These are phyloP conservation scores for Blumeriella jaapii DNA, from an alignment of 2,329 filamentous ascomycete genomes.

Conservation along the genomic window DNA sequence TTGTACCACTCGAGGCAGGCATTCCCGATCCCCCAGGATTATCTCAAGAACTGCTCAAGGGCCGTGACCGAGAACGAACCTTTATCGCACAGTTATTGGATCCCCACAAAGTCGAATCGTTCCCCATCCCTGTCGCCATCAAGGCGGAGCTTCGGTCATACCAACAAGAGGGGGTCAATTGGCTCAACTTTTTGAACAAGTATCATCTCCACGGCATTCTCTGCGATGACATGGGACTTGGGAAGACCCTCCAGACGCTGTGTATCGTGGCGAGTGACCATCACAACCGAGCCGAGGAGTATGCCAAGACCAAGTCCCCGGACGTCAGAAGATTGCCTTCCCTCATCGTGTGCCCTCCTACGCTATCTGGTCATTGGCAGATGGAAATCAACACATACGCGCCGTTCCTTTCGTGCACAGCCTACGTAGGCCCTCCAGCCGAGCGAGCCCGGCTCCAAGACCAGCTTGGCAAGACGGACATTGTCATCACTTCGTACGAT, in stretches of 20 bases:
- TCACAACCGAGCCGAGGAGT: constrained; percentile 85
- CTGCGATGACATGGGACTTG: constrained; percentile 97
- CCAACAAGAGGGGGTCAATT: constrained; percentile 97
- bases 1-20: constrained; percentile 91
- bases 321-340: constrained; percentile 77
- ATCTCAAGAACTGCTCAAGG: constrained; percentile 76
- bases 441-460: constrained; percentile 64
- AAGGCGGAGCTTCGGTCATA: constrained; percentile 94
- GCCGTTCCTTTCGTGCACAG: constrained; percentile 79
- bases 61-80: constrained; percentile 85
- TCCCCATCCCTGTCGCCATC: constrained; percentile 88
- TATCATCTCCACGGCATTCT: constrained; percentile 97
- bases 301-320: constrained; percentile 63
- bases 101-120: constrained; percentile 90
- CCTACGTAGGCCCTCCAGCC: constrained; percentile 80
- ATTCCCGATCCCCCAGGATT: constrained; percentile 94
- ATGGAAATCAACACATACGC: constrained; percentile 95
- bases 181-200: constrained; percentile 94
- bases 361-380: constrained; percentile 95
- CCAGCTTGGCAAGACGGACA: constrained; percentile 65
- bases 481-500: constrained; percentile 96
- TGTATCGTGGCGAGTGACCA: constrained; percentile 98
- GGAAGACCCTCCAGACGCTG: constrained; percentile 92
- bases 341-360: constrained; percentile 91
- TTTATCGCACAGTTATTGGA: constrained; percentile 96